Conservation (phyloP, 495 filamentous ascomycete species). For the Daldinia childiae region DNA sequence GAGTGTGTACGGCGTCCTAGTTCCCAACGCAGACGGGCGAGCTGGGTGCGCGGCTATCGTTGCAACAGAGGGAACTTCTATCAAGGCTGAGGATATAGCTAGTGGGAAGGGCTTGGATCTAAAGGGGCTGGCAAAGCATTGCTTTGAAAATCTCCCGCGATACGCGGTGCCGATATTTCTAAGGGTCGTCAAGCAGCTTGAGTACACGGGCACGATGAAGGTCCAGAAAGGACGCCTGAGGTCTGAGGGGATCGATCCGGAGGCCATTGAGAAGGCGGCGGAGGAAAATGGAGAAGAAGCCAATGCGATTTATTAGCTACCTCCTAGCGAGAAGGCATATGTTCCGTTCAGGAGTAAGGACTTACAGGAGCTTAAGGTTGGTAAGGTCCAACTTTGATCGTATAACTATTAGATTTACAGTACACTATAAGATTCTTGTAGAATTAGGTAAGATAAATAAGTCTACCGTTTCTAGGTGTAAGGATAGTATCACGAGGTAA, state of each 20-base stretch:
- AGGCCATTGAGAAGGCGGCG: conserved; percentile 50
- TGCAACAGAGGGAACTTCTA: conserved; percentile 49
- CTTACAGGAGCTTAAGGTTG: conserved; percentile 62
- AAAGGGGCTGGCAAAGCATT: conserved; percentile 50
- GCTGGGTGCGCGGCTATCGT: conserved; percentile 72
- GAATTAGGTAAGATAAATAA: not conserved
- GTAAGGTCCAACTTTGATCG: conserved; percentile 46
- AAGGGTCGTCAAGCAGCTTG: conserved; percentile 65
- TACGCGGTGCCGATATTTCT: conserved; percentile 84
- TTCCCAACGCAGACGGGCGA: conserved; percentile 75
- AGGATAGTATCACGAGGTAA: not conserved
- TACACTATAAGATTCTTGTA: not conserved
- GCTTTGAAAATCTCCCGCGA: conserved; percentile 66
- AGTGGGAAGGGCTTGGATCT: conserved; percentile 28
- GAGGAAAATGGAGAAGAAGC: conserved; percentile 63
- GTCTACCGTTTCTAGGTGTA: not conserved
- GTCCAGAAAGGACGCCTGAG: conserved; percentile 80
- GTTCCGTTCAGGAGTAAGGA: conserved; percentile 65
- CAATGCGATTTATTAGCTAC: conserved; percentile 63
- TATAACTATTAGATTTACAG: not conserved
- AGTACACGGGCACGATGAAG: conserved; percentile 81
- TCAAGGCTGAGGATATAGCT: conserved; percentile 14
- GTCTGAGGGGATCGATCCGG: conserved; percentile 73
- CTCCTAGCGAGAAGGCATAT: conserved; percentile 60
- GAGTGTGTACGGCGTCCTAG: conserved; percentile 80